These are phyloP conservation scores for Hericium alpestre DNA, from an alignment of 768 basidiomycete genomes.

Conservation along the genomic window DNA sequence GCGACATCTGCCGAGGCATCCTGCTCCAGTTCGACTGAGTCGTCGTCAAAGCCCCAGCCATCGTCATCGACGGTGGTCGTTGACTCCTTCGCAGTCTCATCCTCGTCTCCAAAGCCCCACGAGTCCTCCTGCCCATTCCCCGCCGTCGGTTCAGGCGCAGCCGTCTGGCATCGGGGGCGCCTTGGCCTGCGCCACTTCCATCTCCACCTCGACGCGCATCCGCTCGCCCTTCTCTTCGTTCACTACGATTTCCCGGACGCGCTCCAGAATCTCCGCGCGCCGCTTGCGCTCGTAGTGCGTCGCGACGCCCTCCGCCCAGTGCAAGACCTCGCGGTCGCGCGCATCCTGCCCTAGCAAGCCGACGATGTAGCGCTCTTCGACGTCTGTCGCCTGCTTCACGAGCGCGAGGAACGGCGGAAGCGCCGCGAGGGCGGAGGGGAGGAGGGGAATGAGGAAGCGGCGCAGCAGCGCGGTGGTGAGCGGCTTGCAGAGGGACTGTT, in stretches of 20 bases:
- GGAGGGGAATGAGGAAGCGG: conserved; percentile 53
- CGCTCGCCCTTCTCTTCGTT: conserved; percentile 25
- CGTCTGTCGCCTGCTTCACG: conserved; percentile 44
- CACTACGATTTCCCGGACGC: conserved; percentile 47
- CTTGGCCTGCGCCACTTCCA: not conserved
- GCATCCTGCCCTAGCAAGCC: conserved; percentile 37
- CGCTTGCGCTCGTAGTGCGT: conserved; percentile 73
- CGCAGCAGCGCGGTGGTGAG: conserved; percentile 51
- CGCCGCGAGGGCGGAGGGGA: conserved; percentile 52
- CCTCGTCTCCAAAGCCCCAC: conserved; percentile 37
- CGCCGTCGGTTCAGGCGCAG: not conserved
- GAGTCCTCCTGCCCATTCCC: conserved; percentile 5
- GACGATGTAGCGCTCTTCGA: conserved; percentile 51
- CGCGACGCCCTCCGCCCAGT: conserved; percentile 60
- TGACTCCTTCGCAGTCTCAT: not conserved
- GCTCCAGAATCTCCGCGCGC: conserved; percentile 53
- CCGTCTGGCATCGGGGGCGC: not conserved
- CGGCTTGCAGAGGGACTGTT: conserved; percentile 50
- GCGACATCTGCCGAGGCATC: conserved; percentile 2
- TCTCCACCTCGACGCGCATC: conserved; percentile 23
- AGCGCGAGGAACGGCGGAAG: conserved; percentile 56
- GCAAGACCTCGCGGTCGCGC: conserved; percentile 43
- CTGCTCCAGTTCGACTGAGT: conserved; percentile 23
- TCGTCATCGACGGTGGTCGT: conserved; percentile 17
- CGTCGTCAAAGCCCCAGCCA: conserved; percentile 33